Base-by-base conservation (phyloP, 2,329 filamentous ascomycete species). In the Colletotrichum tropicicola region DNA sequence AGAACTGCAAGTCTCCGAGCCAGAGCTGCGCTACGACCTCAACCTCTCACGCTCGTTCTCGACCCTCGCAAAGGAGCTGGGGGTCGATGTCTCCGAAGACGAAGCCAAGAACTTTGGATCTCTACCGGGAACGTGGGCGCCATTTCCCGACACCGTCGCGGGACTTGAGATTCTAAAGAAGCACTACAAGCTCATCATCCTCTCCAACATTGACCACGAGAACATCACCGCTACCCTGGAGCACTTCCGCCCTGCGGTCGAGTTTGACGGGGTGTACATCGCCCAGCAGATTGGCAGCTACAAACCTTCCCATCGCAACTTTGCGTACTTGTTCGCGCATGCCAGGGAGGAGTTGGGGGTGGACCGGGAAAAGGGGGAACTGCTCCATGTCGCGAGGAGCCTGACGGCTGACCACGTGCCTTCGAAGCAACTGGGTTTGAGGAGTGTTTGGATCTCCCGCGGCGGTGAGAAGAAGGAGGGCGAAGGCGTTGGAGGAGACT, bases 281-380 rank as follows among this genome's bases (percentile, higher is more conserved):
- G 91, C 91, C 2, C 81, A 93, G 75, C 86, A 91, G 45, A 87
- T 93, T 56, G 90, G 91, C 1, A 83, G 80, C 6, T 94, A 93
- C 75, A 94, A 94, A 79, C 92, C 92, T 0, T 78, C 85, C 66
- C 73, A 77, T 37, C 73, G 74, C 27, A 93, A 92, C 70, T 94
- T 94, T 68, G 80, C 85, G 59, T 90, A 91, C 71, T 78, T 93
- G 76, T 78, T 92, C 13, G 73, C 75, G 13, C 79, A 83, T 32
- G 83, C 86, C 17, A 67, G 84, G 70, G 70, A 75, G 3, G 83
- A 87, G 6, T 84, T 91, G 54, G 88, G 85, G 0, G 73, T 92
- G 0, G 71, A 75, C 5, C 69, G 68, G 67, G 80, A 83, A 28
- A 82, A 82, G 66, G 78, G 79, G 0, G 79, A 88, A 66, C 79